Evolutionary conservation across 108 stramenopile species (phyloP).

Genomic region (Pelagomonas calceolata): DNA sequence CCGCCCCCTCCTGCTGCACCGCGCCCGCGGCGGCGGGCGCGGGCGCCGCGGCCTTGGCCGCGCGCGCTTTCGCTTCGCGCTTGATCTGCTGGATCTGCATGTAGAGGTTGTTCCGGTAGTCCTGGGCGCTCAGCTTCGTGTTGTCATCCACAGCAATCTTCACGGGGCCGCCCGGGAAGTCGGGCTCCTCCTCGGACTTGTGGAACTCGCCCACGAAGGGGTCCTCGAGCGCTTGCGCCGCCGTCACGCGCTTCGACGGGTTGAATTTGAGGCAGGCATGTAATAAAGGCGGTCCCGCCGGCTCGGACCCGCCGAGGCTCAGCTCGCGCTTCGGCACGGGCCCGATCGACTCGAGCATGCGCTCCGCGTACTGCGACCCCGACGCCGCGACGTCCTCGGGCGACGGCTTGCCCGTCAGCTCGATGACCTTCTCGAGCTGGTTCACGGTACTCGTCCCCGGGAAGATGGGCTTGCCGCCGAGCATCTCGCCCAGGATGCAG

Average conservation of each 20-base stretch:
- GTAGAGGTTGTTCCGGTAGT: constrained; percentile 36
- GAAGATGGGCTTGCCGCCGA: constrained; percentile 41
- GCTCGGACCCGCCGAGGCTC: constrained; percentile 11
- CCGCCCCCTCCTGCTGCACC: no score
- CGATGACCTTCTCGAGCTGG: constrained; percentile 58
- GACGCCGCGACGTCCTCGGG: constrained; percentile 44
- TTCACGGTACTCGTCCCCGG: constrained; percentile 51
- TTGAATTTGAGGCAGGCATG: constrained; percentile 53
- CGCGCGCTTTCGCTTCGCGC: constrained; percentile 14
- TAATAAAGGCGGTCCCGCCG: constrained; percentile 54
- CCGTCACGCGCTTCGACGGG: constrained; percentile 51
- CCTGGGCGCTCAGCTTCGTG: constrained; percentile 33
- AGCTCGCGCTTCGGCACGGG: constrained; percentile 27
- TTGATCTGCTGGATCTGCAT: constrained; percentile 16
- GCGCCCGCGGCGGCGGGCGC: no score
- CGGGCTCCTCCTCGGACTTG: constrained; percentile 49
- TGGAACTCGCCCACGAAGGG: constrained; percentile 66
- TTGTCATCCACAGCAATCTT: constrained; percentile 37
- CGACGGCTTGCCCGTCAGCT: constrained; percentile 45
- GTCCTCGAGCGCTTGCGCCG: constrained; percentile 54
- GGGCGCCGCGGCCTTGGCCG: neutral
- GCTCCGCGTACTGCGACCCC: constrained; percentile 47
- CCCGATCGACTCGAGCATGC: constrained; percentile 50
- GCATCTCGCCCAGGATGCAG: constrained; percentile 42
- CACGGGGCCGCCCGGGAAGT: constrained; percentile 34